These are phyloP conservation scores for Starmerella tilneyi DNA, from an alignment of 805 yeast genomes.

Conservation along the genomic window DNA sequence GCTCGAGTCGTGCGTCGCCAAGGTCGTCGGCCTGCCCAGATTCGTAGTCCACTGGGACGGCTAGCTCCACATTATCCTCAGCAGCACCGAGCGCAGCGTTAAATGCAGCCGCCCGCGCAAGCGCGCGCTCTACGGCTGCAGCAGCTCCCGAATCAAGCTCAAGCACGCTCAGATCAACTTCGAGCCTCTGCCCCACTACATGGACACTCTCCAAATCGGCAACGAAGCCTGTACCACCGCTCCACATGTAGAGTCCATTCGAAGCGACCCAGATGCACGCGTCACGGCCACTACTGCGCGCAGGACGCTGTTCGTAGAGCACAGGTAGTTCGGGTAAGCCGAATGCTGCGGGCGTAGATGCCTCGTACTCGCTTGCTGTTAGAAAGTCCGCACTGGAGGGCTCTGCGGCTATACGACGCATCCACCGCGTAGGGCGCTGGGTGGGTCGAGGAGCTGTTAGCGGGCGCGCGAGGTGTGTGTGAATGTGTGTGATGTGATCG, in stretches of 20 bases:
- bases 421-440: background rate
- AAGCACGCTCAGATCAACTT: background rate
- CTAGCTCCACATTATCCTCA: slow-evolving; percentile 13
- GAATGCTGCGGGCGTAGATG: slow-evolving; percentile 30
- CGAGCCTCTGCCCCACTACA: background rate
- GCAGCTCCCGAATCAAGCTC: background rate
- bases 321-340: slow-evolving; percentile 31
- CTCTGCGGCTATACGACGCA: slow-evolving; percentile 9
- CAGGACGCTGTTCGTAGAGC: slow-evolving; percentile 18
- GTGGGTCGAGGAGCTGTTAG: no score
- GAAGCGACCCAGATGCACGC: slow-evolving; percentile 25
- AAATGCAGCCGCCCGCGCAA: slow-evolving; percentile 2
- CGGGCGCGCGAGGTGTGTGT: no score
- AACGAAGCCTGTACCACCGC: background rate
- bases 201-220: slow-evolving; percentile 6
- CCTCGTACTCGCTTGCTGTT: slow-evolving; percentile 27
- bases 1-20: slow-evolving; percentile 12
- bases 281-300: background rate
- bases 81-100: background rate
- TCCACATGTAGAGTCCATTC: slow-evolving; percentile 27
- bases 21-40: slow-evolving; percentile 21
- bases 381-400: slow-evolving; percentile 25
- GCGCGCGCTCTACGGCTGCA: background rate
- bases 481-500: no score
- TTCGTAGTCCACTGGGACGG: slow-evolving; percentile 19